phyloP scores from a whole-genome alignment of 768 basidiomycete genomes.

The Kwoniella mangroviensis region DNA sequence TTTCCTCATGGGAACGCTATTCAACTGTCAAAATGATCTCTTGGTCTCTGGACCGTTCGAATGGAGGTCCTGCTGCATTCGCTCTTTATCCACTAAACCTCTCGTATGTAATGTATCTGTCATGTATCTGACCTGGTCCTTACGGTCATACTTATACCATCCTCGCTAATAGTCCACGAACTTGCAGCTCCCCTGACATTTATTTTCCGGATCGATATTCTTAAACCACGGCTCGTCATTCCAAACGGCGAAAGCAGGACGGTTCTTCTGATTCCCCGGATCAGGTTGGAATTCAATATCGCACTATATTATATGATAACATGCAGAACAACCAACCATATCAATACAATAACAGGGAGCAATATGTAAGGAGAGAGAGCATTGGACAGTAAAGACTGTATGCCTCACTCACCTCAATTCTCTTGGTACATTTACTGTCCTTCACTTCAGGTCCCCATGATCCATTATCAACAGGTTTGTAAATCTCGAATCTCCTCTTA shows the following conservation, averaged over 20 bases:
- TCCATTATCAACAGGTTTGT: conserved; percentile 8
- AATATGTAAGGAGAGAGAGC: too few species aligned
- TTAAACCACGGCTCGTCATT: conserved; percentile 1
- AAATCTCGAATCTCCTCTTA: conserved; percentile 3
- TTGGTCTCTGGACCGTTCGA: too few species aligned
- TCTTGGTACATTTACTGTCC: background rate
- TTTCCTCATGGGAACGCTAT: too few species aligned
- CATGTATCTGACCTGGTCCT: background rate
- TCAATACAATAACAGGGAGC: too few species aligned
- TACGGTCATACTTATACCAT: background rate
- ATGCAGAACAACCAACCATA: too few species aligned
- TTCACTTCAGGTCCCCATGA: conserved; percentile 10
- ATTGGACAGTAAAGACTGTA: too few species aligned
- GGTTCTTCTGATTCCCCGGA: background rate
- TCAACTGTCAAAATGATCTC: too few species aligned
- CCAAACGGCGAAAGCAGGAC: conserved; percentile 7
- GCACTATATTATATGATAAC: too few species aligned
- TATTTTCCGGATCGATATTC: conserved; percentile 11
- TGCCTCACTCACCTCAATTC: background rate
- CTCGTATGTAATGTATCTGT: too few species aligned
- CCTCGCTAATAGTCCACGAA: background rate
- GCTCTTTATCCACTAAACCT: too few species aligned
- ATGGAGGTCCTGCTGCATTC: too few species aligned
- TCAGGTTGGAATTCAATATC: conserved; percentile 7
- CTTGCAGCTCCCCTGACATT: conserved; percentile 2